phyloP scores from a whole-genome alignment of 2,329 filamentous ascomycete genomes.

The Exophiala xenobiotica region DNA sequence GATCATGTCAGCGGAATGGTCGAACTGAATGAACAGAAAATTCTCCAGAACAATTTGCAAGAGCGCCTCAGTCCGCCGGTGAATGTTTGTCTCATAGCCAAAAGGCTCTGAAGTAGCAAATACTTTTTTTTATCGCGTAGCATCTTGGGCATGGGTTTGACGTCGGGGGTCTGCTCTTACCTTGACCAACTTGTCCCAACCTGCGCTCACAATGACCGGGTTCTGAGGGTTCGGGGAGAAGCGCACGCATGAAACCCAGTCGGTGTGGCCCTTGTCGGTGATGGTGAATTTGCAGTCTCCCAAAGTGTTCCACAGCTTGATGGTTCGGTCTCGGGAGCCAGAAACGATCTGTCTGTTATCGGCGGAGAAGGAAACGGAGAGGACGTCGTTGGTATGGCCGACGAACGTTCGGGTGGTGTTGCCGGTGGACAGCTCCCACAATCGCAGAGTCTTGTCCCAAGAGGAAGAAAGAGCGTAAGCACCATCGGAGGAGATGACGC shows the following conservation, averaged over 20 bases:
- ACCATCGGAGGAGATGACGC: slow-evolving; percentile 99
- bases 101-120: slow-evolving; percentile 99
- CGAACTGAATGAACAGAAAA: no score
- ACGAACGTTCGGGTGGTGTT: slow-evolving; percentile 97
- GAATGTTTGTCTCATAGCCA: slow-evolving; percentile 96
- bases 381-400: slow-evolving; percentile 98
- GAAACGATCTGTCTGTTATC: slow-evolving; percentile 99
- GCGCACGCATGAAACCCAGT: slow-evolving; percentile 99
- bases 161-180: slow-evolving; percentile 58
- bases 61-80: slow-evolving; percentile 74
- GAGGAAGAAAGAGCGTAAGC: slow-evolving; percentile 98
- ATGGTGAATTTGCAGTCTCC: slow-evolving; percentile 99
- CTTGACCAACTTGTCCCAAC: slow-evolving; percentile 99
- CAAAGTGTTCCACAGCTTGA: slow-evolving; percentile 99
- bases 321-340: slow-evolving; percentile 94
- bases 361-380: slow-evolving; percentile 99
- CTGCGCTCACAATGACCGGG: slow-evolving; percentile 97
- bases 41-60: no score
- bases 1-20: slow-evolving; percentile 31
- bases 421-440: slow-evolving; percentile 98
- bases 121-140: slow-evolving; percentile 78
- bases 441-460: slow-evolving; percentile 99
- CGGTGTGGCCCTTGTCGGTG: slow-evolving; percentile 99
- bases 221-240: slow-evolving; percentile 99
- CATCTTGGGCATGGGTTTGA: slow-evolving; percentile 67